Evolutionary conservation across 2,329 filamentous ascomycete genomes (phyloP).

Genomic region (Trichoderma breve): DNA sequence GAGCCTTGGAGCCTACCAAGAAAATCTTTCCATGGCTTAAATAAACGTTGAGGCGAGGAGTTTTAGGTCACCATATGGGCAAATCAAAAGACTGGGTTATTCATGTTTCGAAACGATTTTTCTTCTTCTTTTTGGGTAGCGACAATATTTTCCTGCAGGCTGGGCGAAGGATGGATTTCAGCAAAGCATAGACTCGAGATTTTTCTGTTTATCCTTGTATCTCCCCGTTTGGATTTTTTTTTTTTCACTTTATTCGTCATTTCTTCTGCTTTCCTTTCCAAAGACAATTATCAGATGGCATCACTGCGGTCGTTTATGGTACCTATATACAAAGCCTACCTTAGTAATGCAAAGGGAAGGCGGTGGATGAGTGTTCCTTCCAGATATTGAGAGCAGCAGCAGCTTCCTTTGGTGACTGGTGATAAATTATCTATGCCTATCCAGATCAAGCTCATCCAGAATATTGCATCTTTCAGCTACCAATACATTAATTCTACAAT

Average conservation of each 20-base stretch:
- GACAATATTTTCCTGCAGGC: slow-evolving; percentile 13
- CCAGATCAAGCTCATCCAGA: not conserved
- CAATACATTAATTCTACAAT: not conserved
- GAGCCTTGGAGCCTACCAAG: slow-evolving; percentile 48
- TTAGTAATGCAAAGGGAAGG: slow-evolving; percentile 15
- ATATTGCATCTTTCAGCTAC: not conserved
- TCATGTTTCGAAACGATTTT: slow-evolving; percentile 7
- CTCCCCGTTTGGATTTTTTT: not conserved
- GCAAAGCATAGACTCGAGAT: slow-evolving; percentile 16
- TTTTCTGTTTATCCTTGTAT: not conserved
- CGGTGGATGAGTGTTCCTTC: not conserved
- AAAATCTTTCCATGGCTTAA: slow-evolving; percentile 69
- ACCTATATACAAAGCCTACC: slow-evolving; percentile 3
- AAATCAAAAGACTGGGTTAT: slow-evolving; percentile 16
- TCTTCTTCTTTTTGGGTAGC: slow-evolving; percentile 13
- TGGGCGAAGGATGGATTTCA: slow-evolving; percentile 19
- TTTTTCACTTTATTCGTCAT: not conserved
- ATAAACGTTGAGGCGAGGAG: slow-evolving; percentile 32
- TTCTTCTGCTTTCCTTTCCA: not conserved
- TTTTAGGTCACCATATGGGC: slow-evolving; percentile 24
- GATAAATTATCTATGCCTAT: not conserved
- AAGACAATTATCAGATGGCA: slow-evolving; percentile 14
- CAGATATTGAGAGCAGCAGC: not conserved
- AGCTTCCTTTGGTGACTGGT: not conserved
- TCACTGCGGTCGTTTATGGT: slow-evolving; percentile 12